phyloP scores from a whole-genome alignment of 495 filamentous ascomycete genomes.

The Poronia punctata region DNA sequence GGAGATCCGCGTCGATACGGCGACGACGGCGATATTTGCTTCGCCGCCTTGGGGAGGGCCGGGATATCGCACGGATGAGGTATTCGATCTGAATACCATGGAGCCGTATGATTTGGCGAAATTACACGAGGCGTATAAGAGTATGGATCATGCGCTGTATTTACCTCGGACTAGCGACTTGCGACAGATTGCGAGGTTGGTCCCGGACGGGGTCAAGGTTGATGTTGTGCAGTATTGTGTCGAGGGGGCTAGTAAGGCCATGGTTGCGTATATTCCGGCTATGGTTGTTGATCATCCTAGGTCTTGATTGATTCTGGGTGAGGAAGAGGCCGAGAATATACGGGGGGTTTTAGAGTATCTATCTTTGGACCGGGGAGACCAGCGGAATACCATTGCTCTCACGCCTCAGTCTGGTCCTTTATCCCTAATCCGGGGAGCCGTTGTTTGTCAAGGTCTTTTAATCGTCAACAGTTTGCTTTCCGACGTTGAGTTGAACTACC shows the following conservation, averaged over 20 bases:
- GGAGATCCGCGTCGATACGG: conserved; percentile 26
- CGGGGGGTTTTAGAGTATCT: too few relatives aligned
- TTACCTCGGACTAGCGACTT: conserved; percentile 86
- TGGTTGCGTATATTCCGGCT: conserved; percentile 47
- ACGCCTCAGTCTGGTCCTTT: too few relatives aligned
- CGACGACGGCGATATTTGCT: conserved; percentile 63
- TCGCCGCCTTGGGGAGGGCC: conserved; percentile 96
- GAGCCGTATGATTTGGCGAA: conserved; percentile 67
- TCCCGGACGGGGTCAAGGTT: conserved; percentile 37
- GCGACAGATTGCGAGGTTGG: conserved; percentile 66
- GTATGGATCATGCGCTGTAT: conserved; percentile 58
- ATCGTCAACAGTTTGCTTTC: too few relatives aligned
- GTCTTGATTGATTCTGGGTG: too few relatives aligned
- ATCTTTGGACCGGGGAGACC: too few relatives aligned
- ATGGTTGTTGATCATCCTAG: not conserved
- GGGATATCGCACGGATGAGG: conserved; percentile 62
- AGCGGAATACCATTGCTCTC: too few relatives aligned
- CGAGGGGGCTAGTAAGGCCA: conserved; percentile 77
- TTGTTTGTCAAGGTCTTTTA: too few relatives aligned
- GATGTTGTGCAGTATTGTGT: conserved; percentile 88
- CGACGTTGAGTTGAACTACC: too few relatives aligned
- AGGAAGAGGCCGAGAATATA: too few relatives aligned
- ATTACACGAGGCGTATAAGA: conserved; percentile 53
- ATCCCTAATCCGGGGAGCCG: too few relatives aligned
- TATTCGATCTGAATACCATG: conserved; percentile 87